These are phyloP conservation scores for Mucor mucedo DNA, from an alignment of 371 early-diverging fungal species.

Conservation along the genomic window DNA sequence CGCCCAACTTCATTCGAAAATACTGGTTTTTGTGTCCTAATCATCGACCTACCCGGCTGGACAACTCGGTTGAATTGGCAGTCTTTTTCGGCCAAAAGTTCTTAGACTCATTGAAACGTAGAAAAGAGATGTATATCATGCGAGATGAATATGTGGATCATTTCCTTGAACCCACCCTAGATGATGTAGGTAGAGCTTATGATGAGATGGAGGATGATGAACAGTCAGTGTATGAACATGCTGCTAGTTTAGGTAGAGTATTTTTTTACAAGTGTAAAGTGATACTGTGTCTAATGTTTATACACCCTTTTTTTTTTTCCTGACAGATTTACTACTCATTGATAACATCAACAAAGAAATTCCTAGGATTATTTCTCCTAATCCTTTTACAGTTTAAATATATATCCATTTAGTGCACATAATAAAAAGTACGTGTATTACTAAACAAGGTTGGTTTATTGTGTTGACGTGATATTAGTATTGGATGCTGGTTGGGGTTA, in stretches of 20 bases:
- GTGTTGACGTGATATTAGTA: too few relatives aligned
- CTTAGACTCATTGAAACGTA: constrained; percentile 18
- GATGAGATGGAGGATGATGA: constrained; percentile 1
- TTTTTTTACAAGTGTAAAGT: too few relatives aligned
- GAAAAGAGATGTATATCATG: constrained; percentile 33
- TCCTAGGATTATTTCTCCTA: constrained; percentile 25
- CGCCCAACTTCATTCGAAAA: constrained; percentile 29
- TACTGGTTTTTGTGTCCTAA: constrained; percentile 40
- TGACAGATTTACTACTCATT: constrained; percentile 10
- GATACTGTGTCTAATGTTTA: neutral
- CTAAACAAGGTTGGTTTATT: too few relatives aligned
- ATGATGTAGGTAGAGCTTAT: neutral
- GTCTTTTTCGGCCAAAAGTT: constrained; percentile 22
- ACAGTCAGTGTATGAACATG: neutral
- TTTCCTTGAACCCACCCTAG: constrained; percentile 13
- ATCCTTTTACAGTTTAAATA: constrained; percentile 22
- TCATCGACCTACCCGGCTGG: constrained; percentile 24
- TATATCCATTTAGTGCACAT: too few relatives aligned
- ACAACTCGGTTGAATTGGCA: constrained; percentile 31
- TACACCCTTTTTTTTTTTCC: neutral
- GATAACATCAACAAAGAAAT: constrained; percentile 23
- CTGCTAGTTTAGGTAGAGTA: constrained; percentile 10
- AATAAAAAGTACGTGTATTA: too few relatives aligned
- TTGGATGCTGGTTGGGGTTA: too few relatives aligned
- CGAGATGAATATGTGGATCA: constrained; percentile 16